A percentile compares a stretch with the other conserved stretches of the same genome.
Evolutionary conservation across 306 rosid genomes (phyloP).

Genomic region (Pterocarpus santalinus): DNA sequence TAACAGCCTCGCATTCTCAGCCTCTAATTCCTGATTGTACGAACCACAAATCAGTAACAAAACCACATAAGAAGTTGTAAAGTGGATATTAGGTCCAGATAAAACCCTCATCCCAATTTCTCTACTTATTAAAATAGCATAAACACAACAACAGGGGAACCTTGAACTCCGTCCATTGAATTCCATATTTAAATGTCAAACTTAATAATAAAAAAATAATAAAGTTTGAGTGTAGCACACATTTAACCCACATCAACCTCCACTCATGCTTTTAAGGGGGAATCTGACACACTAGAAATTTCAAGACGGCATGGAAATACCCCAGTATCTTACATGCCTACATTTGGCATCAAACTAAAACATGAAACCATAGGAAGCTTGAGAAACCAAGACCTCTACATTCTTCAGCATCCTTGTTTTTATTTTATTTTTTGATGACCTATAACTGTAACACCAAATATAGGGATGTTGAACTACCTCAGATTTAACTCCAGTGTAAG

Average conservation of each 20-base stretch:
- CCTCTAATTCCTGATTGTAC: constrained; percentile 69
- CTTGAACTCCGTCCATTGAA: constrained; percentile 1
- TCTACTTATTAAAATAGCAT: background rate
- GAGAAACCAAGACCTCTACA: background rate
- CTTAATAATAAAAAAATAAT: background rate
- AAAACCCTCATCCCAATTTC: constrained; percentile 5
- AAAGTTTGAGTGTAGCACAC: background rate
- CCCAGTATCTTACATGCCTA: background rate
- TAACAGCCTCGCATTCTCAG: constrained; percentile 66
- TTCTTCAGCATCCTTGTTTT: too few species aligned
- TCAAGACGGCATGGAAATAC: background rate
- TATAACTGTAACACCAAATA: background rate
- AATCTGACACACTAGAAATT: background rate
- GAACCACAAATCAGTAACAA: constrained; percentile 34
- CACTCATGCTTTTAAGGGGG: background rate
- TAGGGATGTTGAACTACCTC: background rate
- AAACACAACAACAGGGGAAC: constrained; percentile 12
- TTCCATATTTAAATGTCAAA: background rate
- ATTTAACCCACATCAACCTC: background rate
- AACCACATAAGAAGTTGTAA: background rate
- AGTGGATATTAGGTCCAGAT: constrained; percentile 6
- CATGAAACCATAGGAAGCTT: background rate
- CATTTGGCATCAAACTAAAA: background rate
- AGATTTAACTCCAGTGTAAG: background rate
- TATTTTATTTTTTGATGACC: background rate